Conservation (phyloP, 495 filamentous ascomycete species). For the Neurospora discreta region DNA sequence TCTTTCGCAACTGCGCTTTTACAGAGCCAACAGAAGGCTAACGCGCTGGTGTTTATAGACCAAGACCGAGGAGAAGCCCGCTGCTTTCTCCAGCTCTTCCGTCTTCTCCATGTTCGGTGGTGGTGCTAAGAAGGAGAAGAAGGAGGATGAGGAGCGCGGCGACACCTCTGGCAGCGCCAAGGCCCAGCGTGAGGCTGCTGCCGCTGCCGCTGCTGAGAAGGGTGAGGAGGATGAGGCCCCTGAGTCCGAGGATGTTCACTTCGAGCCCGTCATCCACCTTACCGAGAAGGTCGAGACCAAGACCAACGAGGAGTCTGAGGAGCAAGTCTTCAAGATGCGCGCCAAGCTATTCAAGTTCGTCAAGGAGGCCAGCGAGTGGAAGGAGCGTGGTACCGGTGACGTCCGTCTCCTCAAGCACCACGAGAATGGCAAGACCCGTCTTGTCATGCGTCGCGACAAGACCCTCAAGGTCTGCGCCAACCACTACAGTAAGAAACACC, state of each 20-base stretch:
- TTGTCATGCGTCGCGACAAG: conserved; percentile 99
- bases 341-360: conserved; percentile 99
- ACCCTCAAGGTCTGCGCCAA: conserved; percentile 99
- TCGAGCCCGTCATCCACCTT: conserved; percentile 89
- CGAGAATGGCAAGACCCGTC: conserved; percentile 93
- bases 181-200: conserved; percentile 59
- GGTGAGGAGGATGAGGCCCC: conserved; percentile 55
- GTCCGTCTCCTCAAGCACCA: conserved; percentile 94
- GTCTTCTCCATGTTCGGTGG: conserved; percentile 99
- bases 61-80: conserved; percentile 13
- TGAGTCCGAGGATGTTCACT: conserved; percentile 86
- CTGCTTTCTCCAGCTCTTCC: conserved; percentile 29
- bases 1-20: background rate
- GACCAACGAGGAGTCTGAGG: conserved; percentile 97
- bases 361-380: conserved; percentile 85
- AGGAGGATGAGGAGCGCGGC: conserved; percentile 55
- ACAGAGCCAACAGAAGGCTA: background rate
- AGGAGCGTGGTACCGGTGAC: conserved; percentile 96
- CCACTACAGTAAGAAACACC: conserved; percentile 76
- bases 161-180: conserved; percentile 83
- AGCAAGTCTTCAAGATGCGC: conserved; percentile 97
- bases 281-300: conserved; percentile 94
- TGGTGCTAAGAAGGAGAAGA: conserved; percentile 75
- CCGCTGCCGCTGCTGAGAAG: conserved; percentile 36
- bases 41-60: background rate